Percentiles rank a stretch among this genome's conserved stretches.
Conservation (phyloP, 2,329 filamentous ascomycete genomes). For the Davidsoniella virescens region DNA sequence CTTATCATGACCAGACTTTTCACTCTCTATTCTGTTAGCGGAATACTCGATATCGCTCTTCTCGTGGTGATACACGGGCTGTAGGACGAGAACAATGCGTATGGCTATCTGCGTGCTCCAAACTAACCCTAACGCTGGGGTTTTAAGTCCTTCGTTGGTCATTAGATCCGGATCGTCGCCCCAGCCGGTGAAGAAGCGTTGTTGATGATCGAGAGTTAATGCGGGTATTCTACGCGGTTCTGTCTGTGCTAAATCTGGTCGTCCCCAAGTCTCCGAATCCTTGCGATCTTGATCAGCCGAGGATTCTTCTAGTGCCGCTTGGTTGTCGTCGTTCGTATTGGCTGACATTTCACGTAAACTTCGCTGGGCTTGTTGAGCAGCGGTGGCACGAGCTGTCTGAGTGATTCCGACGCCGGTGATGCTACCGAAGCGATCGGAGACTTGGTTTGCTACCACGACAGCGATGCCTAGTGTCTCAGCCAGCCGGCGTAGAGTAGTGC, state of each 20-base stretch:
- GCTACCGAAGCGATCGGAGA: constrained; percentile 63
- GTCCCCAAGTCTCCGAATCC: constrained; percentile 20
- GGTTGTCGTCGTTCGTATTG: constrained; percentile 18
- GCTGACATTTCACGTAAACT: constrained; percentile 11
- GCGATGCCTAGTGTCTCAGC: constrained; percentile 62
- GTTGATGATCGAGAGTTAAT: constrained; percentile 71
- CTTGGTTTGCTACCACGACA: constrained; percentile 87
- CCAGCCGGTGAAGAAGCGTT: constrained; percentile 93
- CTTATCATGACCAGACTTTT: constrained; percentile 25
- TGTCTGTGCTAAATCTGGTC: constrained; percentile 17
- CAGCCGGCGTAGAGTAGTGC: constrained; percentile 57
- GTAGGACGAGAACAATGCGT: constrained; percentile 65
- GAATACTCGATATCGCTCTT: no score
- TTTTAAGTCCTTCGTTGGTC: constrained; percentile 41
- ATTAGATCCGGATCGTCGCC: constrained; percentile 46
- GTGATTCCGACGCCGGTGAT: constrained; percentile 14
- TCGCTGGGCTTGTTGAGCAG: no score
- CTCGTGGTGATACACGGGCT: constrained; percentile 32
- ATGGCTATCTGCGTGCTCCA: constrained; percentile 83
- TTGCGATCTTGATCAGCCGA: constrained; percentile 23
- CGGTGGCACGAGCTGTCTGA: neutral
- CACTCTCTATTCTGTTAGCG: constrained; percentile 21
- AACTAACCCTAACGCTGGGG: constrained; percentile 69
- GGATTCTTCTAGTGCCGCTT: neutral
- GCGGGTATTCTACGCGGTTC: constrained; percentile 30